These are phyloP conservation scores for Epichloe amarillans DNA, from an alignment of 2,329 filamentous ascomycete species.

Conservation along the genomic window DNA sequence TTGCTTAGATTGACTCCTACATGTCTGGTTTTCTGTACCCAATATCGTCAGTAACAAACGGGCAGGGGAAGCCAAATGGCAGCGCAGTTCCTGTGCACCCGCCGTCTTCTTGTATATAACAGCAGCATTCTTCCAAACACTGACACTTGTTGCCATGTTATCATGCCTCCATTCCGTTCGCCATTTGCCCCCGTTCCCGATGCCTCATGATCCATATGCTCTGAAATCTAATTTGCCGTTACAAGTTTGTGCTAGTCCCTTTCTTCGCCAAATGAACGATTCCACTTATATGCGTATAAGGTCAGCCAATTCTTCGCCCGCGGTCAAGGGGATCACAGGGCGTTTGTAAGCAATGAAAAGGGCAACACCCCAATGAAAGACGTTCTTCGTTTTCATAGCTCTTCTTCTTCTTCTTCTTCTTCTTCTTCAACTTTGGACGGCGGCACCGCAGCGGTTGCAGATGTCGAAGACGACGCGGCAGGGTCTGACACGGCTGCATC, in stretches of 20 bases:
- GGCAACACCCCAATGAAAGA: not conserved
- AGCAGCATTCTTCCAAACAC: not conserved
- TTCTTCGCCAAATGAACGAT: not conserved
- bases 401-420: slow-evolving; percentile 14
- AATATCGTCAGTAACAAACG: not conserved
- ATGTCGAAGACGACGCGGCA: slow-evolving; percentile 9
- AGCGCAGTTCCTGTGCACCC: not conserved
- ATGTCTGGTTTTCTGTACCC: slow-evolving; percentile 2
- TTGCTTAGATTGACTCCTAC: not conserved
- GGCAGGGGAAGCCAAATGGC: not conserved
- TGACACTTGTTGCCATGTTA: not conserved
- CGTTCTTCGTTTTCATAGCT: slow-evolving; percentile 18
- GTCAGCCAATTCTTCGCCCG: not conserved
- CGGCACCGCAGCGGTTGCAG: slow-evolving; percentile 10
- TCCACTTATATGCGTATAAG: not conserved
- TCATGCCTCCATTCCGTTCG: not conserved
- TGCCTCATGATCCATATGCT: not conserved
- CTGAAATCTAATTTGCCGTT: not conserved
- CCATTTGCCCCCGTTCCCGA: not conserved
- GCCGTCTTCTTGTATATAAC: not conserved
- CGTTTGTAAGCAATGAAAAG: not conserved
- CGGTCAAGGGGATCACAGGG: not conserved
- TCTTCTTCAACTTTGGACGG: slow-evolving; percentile 21
- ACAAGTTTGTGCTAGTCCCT: not conserved
- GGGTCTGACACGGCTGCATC: slow-evolving; percentile 16